These are phyloP conservation scores for Lipomyces starkeyi DNA, from an alignment of 805 yeast genomes.

Conservation along the genomic window DNA sequence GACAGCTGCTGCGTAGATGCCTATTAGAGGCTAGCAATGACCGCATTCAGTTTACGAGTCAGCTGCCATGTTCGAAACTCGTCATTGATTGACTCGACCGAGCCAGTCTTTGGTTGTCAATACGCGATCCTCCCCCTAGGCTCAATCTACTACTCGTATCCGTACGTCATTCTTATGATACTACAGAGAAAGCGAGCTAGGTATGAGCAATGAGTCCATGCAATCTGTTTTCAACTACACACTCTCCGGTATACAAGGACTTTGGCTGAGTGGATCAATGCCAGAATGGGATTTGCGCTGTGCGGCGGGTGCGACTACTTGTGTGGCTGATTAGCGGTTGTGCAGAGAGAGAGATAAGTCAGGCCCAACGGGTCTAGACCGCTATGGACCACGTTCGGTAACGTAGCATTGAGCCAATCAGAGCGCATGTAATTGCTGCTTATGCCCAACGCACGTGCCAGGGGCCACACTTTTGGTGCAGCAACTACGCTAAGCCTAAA, in stretches of 20 bases:
- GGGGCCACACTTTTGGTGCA: neutral
- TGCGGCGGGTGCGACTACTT: neutral
- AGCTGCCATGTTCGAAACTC: neutral
- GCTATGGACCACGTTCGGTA: too few species aligned
- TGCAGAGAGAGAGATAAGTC: neutral
- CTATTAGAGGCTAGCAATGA: too few species aligned
- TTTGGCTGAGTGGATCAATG: neutral
- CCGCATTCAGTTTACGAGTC: neutral
- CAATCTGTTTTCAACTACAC: too few species aligned
- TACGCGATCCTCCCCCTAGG: too few species aligned
- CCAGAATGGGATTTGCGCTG: neutral
- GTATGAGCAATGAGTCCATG: too few species aligned
- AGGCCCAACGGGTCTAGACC: constrained; percentile 6
- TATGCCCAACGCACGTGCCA: constrained; percentile 4
- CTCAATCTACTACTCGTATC: neutral
- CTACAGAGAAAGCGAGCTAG: too few species aligned
- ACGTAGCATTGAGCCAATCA: constrained; percentile 18
- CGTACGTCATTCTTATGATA: too few species aligned
- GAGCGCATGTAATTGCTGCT: constrained; percentile 14
- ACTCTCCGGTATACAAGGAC: too few species aligned
- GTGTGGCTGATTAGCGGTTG: neutral
- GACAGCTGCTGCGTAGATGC: too few species aligned
- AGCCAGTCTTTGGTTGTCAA: too few species aligned
- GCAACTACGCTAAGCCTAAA: constrained; percentile 8
- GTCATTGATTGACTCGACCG: too few species aligned